Conservation (phyloP, 169 alveolate species). For the Condylostoma magnum region DNA sequence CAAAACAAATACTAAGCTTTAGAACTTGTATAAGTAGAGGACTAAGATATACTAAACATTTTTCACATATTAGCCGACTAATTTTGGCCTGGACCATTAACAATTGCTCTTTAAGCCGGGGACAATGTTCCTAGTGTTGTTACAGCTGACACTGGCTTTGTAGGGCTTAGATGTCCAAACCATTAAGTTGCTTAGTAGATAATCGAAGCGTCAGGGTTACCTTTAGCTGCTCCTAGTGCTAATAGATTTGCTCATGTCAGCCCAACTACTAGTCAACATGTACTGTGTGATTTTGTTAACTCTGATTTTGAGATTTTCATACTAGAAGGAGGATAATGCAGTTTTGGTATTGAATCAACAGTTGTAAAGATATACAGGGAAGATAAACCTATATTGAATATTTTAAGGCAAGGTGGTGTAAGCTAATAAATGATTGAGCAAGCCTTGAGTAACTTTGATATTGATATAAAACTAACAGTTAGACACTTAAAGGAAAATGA, state of each 20-base stretch:
- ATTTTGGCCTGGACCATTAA: constrained; percentile 96
- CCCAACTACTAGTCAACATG: constrained; percentile 94
- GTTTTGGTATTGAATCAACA: constrained; percentile 95
- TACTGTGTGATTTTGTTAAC: constrained; percentile 85
- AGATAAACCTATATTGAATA: constrained; percentile 15
- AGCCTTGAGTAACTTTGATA: constrained; percentile 60
- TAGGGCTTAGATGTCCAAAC: constrained; percentile 91
- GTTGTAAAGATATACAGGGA: constrained; percentile 81
- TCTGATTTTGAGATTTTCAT: constrained; percentile 82
- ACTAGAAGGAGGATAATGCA: constrained; percentile 90
- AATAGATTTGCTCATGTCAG: constrained; percentile 95
- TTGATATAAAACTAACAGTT: constrained; percentile 52
- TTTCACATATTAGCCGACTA: constrained; percentile 63
- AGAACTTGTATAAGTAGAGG: constrained; percentile 68
- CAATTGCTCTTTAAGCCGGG: constrained; percentile 86
- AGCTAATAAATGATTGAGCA: constrained; percentile 36
- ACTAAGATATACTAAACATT: constrained; percentile 52
- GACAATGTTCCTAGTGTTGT: constrained; percentile 69
- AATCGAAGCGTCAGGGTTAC: constrained; percentile 71
- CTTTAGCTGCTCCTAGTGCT: constrained; percentile 97
- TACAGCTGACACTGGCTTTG: constrained; percentile 88
- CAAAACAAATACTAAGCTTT: constrained; percentile 75
- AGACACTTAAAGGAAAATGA: constrained; percentile 49
- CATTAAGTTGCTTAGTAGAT: constrained; percentile 81
- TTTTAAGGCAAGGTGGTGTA: constrained; percentile 32